phyloP scores from a whole-genome alignment of 768 basidiomycete genomes.

The Collybia nuda region DNA sequence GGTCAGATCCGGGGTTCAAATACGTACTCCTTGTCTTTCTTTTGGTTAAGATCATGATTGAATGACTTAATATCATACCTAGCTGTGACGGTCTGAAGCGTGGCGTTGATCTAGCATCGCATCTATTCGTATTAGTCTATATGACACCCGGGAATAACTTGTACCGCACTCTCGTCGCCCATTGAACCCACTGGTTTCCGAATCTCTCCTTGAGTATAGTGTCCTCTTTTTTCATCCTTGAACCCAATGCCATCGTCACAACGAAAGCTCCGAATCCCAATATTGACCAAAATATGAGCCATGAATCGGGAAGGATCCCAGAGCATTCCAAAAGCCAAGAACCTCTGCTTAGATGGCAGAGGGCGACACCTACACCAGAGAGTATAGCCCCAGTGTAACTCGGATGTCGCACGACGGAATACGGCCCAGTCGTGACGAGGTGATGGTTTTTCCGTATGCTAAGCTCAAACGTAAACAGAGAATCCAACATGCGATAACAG shows the following conservation, averaged over 20 bases:
- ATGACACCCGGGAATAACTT: constrained; percentile 30
- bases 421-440: constrained; percentile 25
- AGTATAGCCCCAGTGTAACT: constrained; percentile 22
- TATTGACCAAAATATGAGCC: background rate
- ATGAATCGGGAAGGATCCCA: background rate
- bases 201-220: constrained; percentile 25
- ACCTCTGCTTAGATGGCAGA: constrained; percentile 27
- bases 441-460: constrained; percentile 19
- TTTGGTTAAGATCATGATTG: too few species aligned
- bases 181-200: constrained; percentile 30
- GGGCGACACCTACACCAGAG: constrained; percentile 24
- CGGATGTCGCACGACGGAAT: constrained; percentile 24
- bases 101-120: background rate
- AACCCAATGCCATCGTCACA: background rate
- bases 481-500: constrained; percentile 13
- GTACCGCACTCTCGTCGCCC: constrained; percentile 24
- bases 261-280: background rate
- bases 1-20: background rate
- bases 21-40: too few species aligned
- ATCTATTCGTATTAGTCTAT: constrained; percentile 7
- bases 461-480: constrained; percentile 27
- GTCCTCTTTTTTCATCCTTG: constrained; percentile 29
- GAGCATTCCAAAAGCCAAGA: constrained; percentile 23
- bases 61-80: too few species aligned
- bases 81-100: background rate